Conservation (phyloP, 495 filamentous ascomycete species). For the Amorphotheca resinae region DNA sequence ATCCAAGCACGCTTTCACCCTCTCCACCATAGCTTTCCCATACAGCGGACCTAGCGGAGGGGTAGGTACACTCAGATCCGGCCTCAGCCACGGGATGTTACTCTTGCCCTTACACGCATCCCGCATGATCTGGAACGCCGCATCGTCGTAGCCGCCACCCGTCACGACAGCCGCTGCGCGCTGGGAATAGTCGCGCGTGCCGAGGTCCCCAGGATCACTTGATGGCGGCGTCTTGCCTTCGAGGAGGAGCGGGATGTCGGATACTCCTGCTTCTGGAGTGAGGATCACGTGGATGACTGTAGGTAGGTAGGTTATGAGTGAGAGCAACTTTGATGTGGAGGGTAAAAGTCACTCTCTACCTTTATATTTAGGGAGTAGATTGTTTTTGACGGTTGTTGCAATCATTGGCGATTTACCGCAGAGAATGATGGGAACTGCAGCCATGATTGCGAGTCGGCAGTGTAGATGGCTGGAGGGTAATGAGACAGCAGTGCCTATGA, state of each 20-base stretch:
- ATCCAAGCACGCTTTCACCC: constrained; percentile 21
- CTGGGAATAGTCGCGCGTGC: constrained; percentile 23
- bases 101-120: constrained; percentile 13
- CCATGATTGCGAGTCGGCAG: too few species aligned
- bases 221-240: constrained; percentile 15
- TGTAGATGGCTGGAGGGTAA: too few species aligned
- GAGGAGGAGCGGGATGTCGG: constrained; percentile 22
- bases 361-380: constrained; percentile 25
- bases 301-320: neutral
- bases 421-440: constrained; percentile 21
- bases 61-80: constrained; percentile 19
- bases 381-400: constrained; percentile 20
- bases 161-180: constrained; percentile 21
- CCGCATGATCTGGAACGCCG: constrained; percentile 17
- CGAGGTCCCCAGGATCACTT: constrained; percentile 13
- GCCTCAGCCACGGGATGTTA: constrained; percentile 24
- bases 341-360: constrained; percentile 12
- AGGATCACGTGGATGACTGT: constrained; percentile 24
- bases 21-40: constrained; percentile 20
- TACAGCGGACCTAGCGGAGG: constrained; percentile 25
- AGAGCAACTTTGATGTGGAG: neutral
- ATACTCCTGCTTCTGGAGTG: constrained; percentile 12
- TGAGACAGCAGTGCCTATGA: too few species aligned
- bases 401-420: constrained; percentile 21
- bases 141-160: constrained; percentile 25